Evolutionary conservation across 2,329 filamentous ascomycete genomes (phyloP).

Genomic region (Leptographium flavum): DNA sequence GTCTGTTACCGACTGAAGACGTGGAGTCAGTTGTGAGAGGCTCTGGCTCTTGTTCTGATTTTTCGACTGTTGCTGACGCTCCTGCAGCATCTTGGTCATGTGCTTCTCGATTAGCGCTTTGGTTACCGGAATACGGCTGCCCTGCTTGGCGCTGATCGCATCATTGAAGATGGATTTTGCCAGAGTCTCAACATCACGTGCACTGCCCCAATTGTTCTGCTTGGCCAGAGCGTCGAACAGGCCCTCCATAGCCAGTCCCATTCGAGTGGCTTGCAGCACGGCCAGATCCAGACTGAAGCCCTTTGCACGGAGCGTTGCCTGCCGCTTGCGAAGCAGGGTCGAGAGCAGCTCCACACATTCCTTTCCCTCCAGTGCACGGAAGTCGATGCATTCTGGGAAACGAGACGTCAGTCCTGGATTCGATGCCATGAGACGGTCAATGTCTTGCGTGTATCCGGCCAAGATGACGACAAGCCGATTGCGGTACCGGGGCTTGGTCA

Average conservation of each 20-base stretch:
- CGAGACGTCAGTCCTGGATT: conserved; percentile 51
- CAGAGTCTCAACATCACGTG: conserved; percentile 44
- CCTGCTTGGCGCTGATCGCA: neutral
- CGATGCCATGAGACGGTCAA: conserved; percentile 44
- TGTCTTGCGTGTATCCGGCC: conserved; percentile 54
- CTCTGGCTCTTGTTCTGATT: neutral
- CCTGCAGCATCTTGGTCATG: neutral
- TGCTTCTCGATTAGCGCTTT: neutral
- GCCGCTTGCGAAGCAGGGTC: conserved; percentile 15
- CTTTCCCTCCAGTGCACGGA: conserved; percentile 27
- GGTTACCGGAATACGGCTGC: neutral
- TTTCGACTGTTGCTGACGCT: neutral
- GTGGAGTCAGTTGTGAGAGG: neutral
- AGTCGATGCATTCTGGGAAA: conserved; percentile 48
- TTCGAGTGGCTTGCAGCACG: conserved; percentile 7
- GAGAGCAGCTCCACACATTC: conserved; percentile 31
- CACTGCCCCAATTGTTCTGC: conserved; percentile 45
- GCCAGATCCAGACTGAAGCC: conserved; percentile 13
- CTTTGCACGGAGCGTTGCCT: conserved; percentile 8
- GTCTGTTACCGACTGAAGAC: neutral
- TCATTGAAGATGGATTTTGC: conserved; percentile 26
- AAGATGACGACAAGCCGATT: conserved; percentile 52
- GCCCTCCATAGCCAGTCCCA: no score
- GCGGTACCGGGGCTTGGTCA: conserved; percentile 40
- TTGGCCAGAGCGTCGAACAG: conserved; percentile 18